These are phyloP conservation scores for Echeveria elegans DNA, from an alignment of 164 flowering plant genomes.

Conservation along the genomic window DNA sequence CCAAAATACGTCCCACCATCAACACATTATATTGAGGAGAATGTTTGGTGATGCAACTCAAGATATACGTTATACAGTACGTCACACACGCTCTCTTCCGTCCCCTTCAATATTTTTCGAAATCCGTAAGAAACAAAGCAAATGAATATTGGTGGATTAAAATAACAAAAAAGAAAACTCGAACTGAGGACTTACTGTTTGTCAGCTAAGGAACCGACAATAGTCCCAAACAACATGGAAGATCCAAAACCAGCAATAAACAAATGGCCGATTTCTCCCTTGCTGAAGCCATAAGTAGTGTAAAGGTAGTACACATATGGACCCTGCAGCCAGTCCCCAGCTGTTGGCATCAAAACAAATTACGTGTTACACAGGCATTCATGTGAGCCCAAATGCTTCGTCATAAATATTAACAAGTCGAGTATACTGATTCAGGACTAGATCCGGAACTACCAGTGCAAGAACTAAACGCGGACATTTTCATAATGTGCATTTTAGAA, in stretches of 20 bases:
- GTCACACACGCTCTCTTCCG: conserved; percentile 96
- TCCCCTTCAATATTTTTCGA: too few relatives aligned
- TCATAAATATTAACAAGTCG: too few relatives aligned
- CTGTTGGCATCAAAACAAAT: conserved; percentile 31
- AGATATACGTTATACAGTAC: conserved; percentile 49
- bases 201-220: conserved; percentile 97
- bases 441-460: neutral
- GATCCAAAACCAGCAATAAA: conserved; percentile 99
- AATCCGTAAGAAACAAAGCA: too few relatives aligned
- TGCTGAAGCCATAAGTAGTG: conserved; percentile 69
- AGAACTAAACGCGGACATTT: neutral
- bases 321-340: conserved; percentile 97
- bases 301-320: conserved; percentile 89
- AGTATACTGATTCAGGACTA: neutral
- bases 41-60: neutral
- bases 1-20: neutral
- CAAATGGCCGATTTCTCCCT: conserved; percentile 95
- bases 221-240: conserved; percentile 95
- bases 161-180: neutral
- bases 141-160: too few relatives aligned
- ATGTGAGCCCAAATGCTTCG: neutral
- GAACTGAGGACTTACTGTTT: conserved; percentile 59
- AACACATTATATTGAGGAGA: neutral
- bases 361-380: neutral
- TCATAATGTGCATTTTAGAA: neutral